phyloP scores from a whole-genome alignment of 2,329 filamentous ascomycete species.

The Trichoderma gracile region DNA sequence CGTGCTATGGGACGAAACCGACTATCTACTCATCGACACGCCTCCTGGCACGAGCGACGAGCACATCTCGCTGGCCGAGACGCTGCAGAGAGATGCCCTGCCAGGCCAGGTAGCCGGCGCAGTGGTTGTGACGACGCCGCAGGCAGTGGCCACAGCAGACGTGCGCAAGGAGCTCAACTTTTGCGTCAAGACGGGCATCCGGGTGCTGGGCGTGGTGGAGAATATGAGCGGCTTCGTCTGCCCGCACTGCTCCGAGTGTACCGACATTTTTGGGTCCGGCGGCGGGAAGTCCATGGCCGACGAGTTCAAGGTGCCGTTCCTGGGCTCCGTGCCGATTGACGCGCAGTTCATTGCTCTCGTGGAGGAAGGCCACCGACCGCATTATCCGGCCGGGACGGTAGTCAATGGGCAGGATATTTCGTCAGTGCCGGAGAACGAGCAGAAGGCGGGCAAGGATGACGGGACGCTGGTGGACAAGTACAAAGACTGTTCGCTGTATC shows the following conservation, averaged over 20 bases:
- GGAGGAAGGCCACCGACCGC: slow-evolving; percentile 67
- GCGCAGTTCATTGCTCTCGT: slow-evolving; percentile 86
- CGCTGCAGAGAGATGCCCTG: slow-evolving; percentile 64
- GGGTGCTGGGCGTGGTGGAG: slow-evolving; percentile 85
- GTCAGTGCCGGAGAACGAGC: neutral
- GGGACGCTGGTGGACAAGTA: slow-evolving; percentile 69
- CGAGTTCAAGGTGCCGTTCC: slow-evolving; percentile 79
- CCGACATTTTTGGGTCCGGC: slow-evolving; percentile 88
- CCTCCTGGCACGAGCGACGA: slow-evolving; percentile 96
- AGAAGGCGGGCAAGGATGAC: slow-evolving; percentile 27
- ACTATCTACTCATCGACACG: slow-evolving; percentile 93
- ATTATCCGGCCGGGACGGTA: slow-evolving; percentile 68
- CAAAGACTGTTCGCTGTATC: slow-evolving; percentile 66
- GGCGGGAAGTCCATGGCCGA: slow-evolving; percentile 86
- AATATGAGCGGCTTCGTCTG: slow-evolving; percentile 97
- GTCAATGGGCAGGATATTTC: slow-evolving; percentile 60
- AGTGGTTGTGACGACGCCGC: slow-evolving; percentile 93
- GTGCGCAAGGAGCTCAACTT: slow-evolving; percentile 96
- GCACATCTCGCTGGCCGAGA: slow-evolving; percentile 92
- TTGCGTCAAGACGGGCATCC: slow-evolving; percentile 78
- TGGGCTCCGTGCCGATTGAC: slow-evolving; percentile 89
- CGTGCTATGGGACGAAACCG: slow-evolving; percentile 83
- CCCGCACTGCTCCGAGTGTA: slow-evolving; percentile 78
- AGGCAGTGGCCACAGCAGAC: slow-evolving; percentile 89
- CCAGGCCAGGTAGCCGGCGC: slow-evolving; percentile 77